phyloP scores from a whole-genome alignment of 73 alveolate genomes.

The Paramecium biaurelia region DNA sequence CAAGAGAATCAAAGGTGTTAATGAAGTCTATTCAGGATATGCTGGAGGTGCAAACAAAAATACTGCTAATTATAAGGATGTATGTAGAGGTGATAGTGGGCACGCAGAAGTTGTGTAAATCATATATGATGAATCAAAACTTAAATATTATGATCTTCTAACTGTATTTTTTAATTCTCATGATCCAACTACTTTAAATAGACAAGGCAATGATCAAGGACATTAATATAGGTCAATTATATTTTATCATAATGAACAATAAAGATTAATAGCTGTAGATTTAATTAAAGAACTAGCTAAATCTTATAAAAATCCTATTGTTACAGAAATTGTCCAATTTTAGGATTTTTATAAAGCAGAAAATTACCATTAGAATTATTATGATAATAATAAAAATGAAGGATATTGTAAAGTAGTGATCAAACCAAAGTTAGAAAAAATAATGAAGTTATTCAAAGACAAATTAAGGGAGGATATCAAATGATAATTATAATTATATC shows the following conservation, averaged over 20 bases:
- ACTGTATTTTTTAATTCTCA: slow-evolving; percentile 53
- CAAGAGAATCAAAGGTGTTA: slow-evolving; percentile 44
- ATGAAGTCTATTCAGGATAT: slow-evolving; percentile 60
- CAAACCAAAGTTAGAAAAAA: slow-evolving; percentile 51
- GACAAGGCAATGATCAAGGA: slow-evolving; percentile 53
- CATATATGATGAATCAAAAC: background rate
- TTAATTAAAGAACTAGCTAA: background rate
- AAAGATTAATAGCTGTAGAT: background rate
- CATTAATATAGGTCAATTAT: slow-evolving; percentile 55
- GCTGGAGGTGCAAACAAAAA: slow-evolving; percentile 37
- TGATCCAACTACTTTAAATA: slow-evolving; percentile 56
- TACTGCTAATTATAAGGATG: slow-evolving; percentile 26
- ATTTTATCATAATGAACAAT: slow-evolving; percentile 40
- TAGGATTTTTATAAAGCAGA: slow-evolving; percentile 41
- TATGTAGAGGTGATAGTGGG: slow-evolving; percentile 18
- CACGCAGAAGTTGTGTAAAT: slow-evolving; percentile 61
- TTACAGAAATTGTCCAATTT: slow-evolving; percentile 40
- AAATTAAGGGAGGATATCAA: background rate
- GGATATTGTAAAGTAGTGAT: slow-evolving; percentile 64
- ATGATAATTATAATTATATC: background rate
- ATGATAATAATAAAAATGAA: slow-evolving; percentile 32
- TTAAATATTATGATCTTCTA: slow-evolving; percentile 22
- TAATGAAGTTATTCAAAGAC: slow-evolving; percentile 37
- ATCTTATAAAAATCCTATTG: slow-evolving; percentile 2
- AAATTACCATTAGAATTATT: slow-evolving; percentile 47